Percentiles rank a stretch among this genome's conserved stretches.
phyloP scores from a whole-genome alignment of 352 stramenopile genomes.

The Pythium scleroteichum region DNA sequence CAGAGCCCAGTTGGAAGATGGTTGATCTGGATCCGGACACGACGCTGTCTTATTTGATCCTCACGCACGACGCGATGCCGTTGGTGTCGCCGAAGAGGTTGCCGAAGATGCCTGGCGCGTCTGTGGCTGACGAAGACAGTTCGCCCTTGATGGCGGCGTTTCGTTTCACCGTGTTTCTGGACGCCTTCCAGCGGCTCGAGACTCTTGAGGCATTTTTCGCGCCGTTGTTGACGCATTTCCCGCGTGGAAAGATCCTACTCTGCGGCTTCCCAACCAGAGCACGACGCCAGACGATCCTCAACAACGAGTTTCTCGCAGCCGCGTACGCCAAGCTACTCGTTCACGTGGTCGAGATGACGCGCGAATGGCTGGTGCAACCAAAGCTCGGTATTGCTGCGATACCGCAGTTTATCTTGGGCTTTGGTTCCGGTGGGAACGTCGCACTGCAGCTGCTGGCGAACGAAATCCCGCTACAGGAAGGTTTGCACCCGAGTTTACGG shows the following conservation, averaged over 20 bases:
- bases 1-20: constrained; percentile 39
- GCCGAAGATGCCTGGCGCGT: constrained; percentile 10
- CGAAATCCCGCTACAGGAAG: constrained; percentile 39
- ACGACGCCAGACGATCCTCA: constrained; percentile 38
- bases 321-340: constrained; percentile 53
- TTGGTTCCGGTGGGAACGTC: constrained; percentile 54
- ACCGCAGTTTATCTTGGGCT: constrained; percentile 64
- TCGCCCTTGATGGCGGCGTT: constrained; percentile 28
- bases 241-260: constrained; percentile 61
- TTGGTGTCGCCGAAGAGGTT: constrained; percentile 11
- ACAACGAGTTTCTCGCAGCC: constrained; percentile 47
- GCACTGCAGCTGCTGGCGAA: constrained; percentile 52
- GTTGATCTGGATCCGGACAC: constrained; percentile 52
- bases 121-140: neutral
- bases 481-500: constrained; percentile 22
- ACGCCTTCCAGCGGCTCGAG: constrained; percentile 64
- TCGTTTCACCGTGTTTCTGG: constrained; percentile 66
- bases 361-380: constrained; percentile 75
- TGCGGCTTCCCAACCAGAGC: constrained; percentile 57
- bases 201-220: constrained; percentile 62
- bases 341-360: constrained; percentile 46
- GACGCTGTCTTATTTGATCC: constrained; percentile 24
- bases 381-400: constrained; percentile 62
- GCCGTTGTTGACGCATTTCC: constrained; percentile 56
- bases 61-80: constrained; percentile 33